Evolutionary conservation across 495 filamentous ascomycete species (phyloP), one percentile per base, ranked within the genome.

Genomic region (Aspergillus asperescens): DNA sequence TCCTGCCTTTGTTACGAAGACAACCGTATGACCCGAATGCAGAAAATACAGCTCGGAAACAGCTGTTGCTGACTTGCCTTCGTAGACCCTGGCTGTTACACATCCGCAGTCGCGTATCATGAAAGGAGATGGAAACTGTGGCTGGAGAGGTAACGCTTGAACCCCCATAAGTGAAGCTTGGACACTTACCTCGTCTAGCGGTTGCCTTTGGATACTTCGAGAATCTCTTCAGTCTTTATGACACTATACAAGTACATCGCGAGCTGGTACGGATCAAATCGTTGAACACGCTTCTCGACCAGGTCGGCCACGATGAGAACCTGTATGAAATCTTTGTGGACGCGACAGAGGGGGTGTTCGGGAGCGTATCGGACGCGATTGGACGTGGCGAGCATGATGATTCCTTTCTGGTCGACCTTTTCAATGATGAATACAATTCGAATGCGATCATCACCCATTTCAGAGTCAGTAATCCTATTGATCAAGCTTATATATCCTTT

Each of bases 181-280:
- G 31, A 50, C 45, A 27, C 57, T 63, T 39, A 65, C 58, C 37
- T 54, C 51, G 13, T 59, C 38, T 57, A 97, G 93, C 93, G 35
- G 84, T 95, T 65, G 92, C 82, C 16, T 98, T 95, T 66, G 83
- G 83, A 46, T 97, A 95, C 70, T 95, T 94, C 58, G 93, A 98
- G 70, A 82, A 80, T 28, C 75, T 98, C 18, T 75, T 90, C 50
- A 79, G 77, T 52, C 64, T 77, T 20, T 81, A 82, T 51, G 84
- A 90, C 62, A 70, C 73, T 20, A 71, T 77, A 46, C 81, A 79
- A 48, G 73, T 90, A 50, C 76, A 83, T 34, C 75, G 75, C 46
- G 92, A 98, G 66, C 65, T 81, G 43, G 70, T 73, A 18, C 84
- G 92, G 35, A 74, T 98, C 56, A 79, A 77, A 51, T 83, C 80